Conservation (phyloP, 2,329 filamentous ascomycete genomes). For the Periconia sp. region DNA sequence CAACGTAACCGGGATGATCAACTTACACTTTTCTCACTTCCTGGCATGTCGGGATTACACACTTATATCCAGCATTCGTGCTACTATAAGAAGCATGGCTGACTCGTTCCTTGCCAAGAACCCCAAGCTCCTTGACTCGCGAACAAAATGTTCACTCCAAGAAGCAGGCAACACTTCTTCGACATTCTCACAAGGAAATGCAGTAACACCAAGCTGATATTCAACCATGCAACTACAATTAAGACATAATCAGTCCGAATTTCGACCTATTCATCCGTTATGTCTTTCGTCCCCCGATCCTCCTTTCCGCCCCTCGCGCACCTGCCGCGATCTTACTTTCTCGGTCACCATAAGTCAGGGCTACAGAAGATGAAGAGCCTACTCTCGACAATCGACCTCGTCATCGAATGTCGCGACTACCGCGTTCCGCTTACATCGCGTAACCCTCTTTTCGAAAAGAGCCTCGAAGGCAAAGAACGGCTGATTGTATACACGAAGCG, state of each 20-base stretch:
- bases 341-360: constrained; percentile 88
- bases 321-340: constrained; percentile 88
- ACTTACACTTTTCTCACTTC: too few relatives aligned
- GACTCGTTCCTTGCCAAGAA: constrained; percentile 4
- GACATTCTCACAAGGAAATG: not conserved
- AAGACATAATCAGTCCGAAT: not conserved
- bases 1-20: too few relatives aligned
- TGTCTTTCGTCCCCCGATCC: constrained; percentile 70
- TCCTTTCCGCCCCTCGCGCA: constrained; percentile 75
- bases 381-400: constrained; percentile 80
- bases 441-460: constrained; percentile 86
- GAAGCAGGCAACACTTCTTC: not conserved
- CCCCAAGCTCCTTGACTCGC: constrained; percentile 10
- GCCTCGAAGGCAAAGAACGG: constrained; percentile 73
- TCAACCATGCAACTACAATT: not conserved
- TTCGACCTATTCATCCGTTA: constrained; percentile 2
- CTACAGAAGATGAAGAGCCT: constrained; percentile 81
- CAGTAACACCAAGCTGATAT: not conserved
- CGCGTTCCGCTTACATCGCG: constrained; percentile 86
- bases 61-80: too few relatives aligned
- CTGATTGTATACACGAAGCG: constrained; percentile 91
- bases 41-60: too few relatives aligned
- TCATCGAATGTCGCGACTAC: constrained; percentile 95
- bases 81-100: too few relatives aligned
- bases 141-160: constrained; percentile 8